Evolutionary conservation across 1,284 basidiomycete species (phyloP).

Genomic region (Rhodotorula sp.): DNA sequence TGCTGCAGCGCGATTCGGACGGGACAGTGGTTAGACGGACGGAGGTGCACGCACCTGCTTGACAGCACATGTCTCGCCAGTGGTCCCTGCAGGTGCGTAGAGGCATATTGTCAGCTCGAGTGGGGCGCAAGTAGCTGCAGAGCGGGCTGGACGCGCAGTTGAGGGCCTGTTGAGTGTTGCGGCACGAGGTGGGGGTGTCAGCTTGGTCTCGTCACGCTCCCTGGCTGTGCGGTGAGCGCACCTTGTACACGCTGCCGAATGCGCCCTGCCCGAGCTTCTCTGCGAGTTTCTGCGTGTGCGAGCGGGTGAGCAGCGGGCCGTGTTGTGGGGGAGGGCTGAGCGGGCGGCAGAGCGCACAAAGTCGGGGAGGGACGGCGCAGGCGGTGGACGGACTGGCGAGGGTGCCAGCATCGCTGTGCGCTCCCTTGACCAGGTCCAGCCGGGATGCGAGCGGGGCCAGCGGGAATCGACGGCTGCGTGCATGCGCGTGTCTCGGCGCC

Average conservation of each 20-base stretch:
- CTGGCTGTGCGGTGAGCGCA: neutral
- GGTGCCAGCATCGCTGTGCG: neutral
- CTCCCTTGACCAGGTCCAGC: too few species aligned
- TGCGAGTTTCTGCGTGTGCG: constrained; percentile 38
- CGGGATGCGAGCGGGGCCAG: too few species aligned
- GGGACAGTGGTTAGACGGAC: too few species aligned
- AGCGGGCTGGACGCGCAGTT: constrained; percentile 63
- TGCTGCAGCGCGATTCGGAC: neutral
- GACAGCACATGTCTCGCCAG: constrained; percentile 49
- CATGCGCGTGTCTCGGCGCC: neutral
- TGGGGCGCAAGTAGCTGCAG: neutral
- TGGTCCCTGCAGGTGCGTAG: constrained; percentile 22
- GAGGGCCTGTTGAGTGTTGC: constrained; percentile 59
- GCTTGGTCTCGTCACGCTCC: neutral
- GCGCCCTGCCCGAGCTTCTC: constrained; percentile 44
- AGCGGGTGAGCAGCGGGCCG: neutral
- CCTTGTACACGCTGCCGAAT: constrained; percentile 44
- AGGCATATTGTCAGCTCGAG: neutral
- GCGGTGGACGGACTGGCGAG: neutral
- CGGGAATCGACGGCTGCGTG: neutral
- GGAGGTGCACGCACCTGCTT: constrained; percentile 33
- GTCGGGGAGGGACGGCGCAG: constrained; percentile 35
- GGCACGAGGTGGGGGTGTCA: neutral
- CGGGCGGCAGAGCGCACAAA: constrained; percentile 26
- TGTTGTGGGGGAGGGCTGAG: neutral